Conservation (phyloP, 768 basidiomycete genomes). For the Amanita molliuscula region DNA sequence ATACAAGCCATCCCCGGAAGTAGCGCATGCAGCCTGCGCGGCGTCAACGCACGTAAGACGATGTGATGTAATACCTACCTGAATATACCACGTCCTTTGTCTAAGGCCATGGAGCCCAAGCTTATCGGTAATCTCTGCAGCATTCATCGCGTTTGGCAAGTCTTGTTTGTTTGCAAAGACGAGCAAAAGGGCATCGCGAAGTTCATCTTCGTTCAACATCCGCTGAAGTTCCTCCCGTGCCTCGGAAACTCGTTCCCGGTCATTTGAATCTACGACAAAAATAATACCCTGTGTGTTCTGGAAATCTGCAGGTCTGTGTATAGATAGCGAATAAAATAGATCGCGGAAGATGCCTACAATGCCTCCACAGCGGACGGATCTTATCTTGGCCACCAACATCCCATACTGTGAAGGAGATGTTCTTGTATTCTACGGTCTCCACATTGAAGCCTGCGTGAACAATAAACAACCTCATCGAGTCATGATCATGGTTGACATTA, state of each 20-base stretch:
- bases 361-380: conserved; percentile 99
- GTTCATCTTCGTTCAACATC: conserved; percentile 99
- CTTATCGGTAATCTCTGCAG: conserved; percentile 98
- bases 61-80: conserved; percentile 40
- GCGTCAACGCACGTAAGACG: conserved; percentile 8
- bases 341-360: conserved; percentile 60
- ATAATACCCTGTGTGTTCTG: conserved; percentile 99
- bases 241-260: conserved; percentile 98
- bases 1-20: conserved; percentile 96
- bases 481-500: conserved; percentile 29
- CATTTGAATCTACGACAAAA: conserved; percentile 99
- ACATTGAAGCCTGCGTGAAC: conserved; percentile 88
- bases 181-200: conserved; percentile 94
- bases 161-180: conserved; percentile 99
- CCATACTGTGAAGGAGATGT: conserved; percentile 99
- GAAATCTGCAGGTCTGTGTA: conserved; percentile 63
- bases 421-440: conserved; percentile 99
- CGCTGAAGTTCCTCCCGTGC: conserved; percentile 98
- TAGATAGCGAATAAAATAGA: conserved; percentile 11
- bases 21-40: conserved; percentile 88
- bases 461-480: conserved; percentile 12
- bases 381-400: conserved; percentile 99
- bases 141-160: conserved; percentile 99
- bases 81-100: conserved; percentile 97
- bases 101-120: conserved; percentile 96